Base-by-base conservation (phyloP, 805 yeast genomes). In the Candida vartiovaarae region DNA sequence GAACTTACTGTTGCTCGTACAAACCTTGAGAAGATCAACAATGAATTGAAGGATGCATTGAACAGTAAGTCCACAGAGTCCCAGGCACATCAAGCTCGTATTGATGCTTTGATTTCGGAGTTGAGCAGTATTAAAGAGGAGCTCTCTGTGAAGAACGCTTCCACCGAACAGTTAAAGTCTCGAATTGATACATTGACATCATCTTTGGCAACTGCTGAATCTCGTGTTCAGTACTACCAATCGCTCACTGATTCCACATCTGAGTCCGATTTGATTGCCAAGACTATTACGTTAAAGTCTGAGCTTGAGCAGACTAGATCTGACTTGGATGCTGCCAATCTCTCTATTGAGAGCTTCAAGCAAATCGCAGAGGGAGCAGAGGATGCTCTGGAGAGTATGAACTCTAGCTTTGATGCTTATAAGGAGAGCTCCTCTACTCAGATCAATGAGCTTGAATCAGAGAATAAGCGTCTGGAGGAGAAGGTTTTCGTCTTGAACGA, bases 351-450 rank as follows among this genome's bases (percentile, higher is more conserved):
- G n/a, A 80, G 82, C 51, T 75, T 81, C 57, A 76, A 80, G 44
- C 67, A 66, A n/a, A 71, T 86, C 34, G 80, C 89, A 0, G 63
- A 64, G 41, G 77, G 84, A 10, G 77, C 87, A 4, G 95, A 86
- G 55, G 76, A 74, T 41, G 78, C 89, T 5, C 66, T 86, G 33
- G 62, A 65, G 33, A 67, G 71, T 38, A 66, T 85, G 46, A 78
- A 76, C 28, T 64, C 66, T 23, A 67, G 81, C 1, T 82, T 74
- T 56, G 86, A 73, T 39, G 62, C 61, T 38, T 72, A 61, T 49
- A 73, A 70, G 49, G 46, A 49, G 8, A 40, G 49, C 2, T 44
- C 65, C 1, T 40, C 48, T 23, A 43, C 41, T 3, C 47, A 51
- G 8, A 51, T 58, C 8, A 34, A 44, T 2, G 36, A 39, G 2